Evolutionary conservation across 805 yeast species (phyloP).

Genomic region (Yamadazyma phyllophila): DNA sequence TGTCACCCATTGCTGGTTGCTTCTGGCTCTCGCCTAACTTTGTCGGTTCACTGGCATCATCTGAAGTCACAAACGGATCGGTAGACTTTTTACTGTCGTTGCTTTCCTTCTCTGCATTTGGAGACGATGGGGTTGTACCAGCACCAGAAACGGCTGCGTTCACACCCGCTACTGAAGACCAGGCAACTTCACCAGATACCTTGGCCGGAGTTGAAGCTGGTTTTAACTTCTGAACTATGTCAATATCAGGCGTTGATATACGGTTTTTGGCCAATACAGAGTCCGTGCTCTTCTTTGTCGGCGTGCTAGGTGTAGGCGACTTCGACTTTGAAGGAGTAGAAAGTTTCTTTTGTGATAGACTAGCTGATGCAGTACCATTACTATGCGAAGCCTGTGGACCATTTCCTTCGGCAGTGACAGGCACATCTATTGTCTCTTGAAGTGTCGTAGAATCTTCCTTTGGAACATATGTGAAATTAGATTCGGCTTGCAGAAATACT

Average conservation of each 20-base stretch:
- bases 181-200: slow-evolving; percentile 54
- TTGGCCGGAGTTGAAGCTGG: slow-evolving; percentile 56
- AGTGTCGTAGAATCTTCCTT: slow-evolving; percentile 4
- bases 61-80: slow-evolving; percentile 3
- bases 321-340: background rate
- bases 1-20: background rate
- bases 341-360: slow-evolving; percentile 1
- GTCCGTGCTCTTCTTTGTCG: slow-evolving; percentile 5
- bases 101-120: slow-evolving; percentile 5
- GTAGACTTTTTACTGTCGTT: slow-evolving; percentile 1
- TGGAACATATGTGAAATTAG: slow-evolving; percentile 13
- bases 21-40: background rate
- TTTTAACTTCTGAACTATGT: slow-evolving; percentile 43
- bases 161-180: slow-evolving; percentile 55
- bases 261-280: slow-evolving; percentile 6
- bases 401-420: background rate
- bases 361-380: background rate
- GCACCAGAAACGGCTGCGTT: slow-evolving; percentile 13
- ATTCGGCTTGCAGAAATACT: slow-evolving; percentile 28
- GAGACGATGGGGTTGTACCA: slow-evolving; percentile 7
- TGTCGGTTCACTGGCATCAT: background rate
- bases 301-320: slow-evolving; percentile 9
- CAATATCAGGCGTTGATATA: slow-evolving; percentile 27
- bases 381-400: background rate
- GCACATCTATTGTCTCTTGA: slow-evolving; percentile 3